phyloP scores from a whole-genome alignment of 1,284 basidiomycete genomes.

The Anthracocystis panici-leucophaei region DNA sequence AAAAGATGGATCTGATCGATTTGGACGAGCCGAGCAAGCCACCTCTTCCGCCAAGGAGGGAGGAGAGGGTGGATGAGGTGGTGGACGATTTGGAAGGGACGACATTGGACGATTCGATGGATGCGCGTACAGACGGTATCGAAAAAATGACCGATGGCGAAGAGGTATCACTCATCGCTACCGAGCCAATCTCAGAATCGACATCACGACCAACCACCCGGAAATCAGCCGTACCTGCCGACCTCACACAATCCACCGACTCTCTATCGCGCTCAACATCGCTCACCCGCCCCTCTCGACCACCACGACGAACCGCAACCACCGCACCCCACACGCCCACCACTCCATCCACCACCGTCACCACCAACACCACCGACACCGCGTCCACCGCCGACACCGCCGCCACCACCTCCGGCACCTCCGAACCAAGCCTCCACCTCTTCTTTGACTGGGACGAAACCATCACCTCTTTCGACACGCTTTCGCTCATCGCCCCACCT shows the following conservation, averaged over 20 bases:
- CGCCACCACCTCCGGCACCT: not conserved
- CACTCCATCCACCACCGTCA: not conserved
- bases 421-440: conserved; percentile 26
- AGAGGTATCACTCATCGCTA: not conserved
- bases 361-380: too few relatives aligned
- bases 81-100: conserved; percentile 14
- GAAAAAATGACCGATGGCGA: not conserved
- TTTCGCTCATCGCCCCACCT: conserved; percentile 58
- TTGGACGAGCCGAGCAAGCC: conserved; percentile 20
- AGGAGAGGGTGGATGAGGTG: conserved; percentile 1
- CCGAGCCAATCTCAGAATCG: not conserved
- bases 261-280: conserved; percentile 22
- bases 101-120: conserved; percentile 1
- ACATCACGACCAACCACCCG: conserved; percentile 1
- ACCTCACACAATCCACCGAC: conserved; percentile 8
- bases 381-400: too few relatives aligned
- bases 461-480: conserved; percentile 62
- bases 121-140: not conserved
- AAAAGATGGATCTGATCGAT: conserved; percentile 25
- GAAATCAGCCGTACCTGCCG: conserved; percentile 1
- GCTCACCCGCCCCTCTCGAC: conserved; percentile 30
- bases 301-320: conserved; percentile 23
- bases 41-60: conserved; percentile 11
- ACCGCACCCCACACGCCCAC: not conserved
- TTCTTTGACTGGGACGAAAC: conserved; percentile 69